Evolutionary conservation across 768 basidiomycete species (phyloP).

Genomic region (Suillus paluster): DNA sequence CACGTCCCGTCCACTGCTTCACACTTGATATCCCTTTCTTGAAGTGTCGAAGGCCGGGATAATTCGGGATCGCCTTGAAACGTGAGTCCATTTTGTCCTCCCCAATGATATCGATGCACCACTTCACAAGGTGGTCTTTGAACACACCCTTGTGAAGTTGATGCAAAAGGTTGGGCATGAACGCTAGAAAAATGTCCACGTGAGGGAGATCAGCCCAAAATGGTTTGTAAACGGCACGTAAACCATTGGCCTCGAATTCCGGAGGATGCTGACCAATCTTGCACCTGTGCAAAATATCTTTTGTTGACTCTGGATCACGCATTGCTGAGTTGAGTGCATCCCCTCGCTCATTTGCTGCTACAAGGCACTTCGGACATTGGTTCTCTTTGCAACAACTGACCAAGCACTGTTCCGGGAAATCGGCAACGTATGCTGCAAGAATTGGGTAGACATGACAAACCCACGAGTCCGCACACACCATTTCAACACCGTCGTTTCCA

Average conservation of each 20-base stretch:
- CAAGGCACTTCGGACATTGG: neutral
- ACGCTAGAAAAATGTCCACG: slow-evolving; percentile 40
- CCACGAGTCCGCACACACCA: slow-evolving; percentile 20
- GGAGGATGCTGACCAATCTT: slow-evolving; percentile 11
- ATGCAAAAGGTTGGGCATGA: slow-evolving; percentile 50
- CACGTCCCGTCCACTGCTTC: slow-evolving; percentile 37
- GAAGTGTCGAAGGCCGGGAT: slow-evolving; percentile 22
- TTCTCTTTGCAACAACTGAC: slow-evolving; percentile 16
- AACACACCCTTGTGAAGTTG: slow-evolving; percentile 53
- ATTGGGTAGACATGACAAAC: slow-evolving; percentile 22
- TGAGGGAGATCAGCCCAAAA: slow-evolving; percentile 48
- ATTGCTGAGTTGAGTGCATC: slow-evolving; percentile 5
- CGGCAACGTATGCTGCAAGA: slow-evolving; percentile 23
- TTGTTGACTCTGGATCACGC: neutral
- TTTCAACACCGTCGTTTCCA: slow-evolving; percentile 20
- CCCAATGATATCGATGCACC: slow-evolving; percentile 29
- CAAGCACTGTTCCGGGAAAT: slow-evolving; percentile 26
- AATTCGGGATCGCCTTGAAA: slow-evolving; percentile 17
- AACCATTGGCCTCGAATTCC: slow-evolving; percentile 4
- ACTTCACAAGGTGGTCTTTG: slow-evolving; percentile 46
- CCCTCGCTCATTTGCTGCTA: slow-evolving; percentile 4
- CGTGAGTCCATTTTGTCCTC: slow-evolving; percentile 18
- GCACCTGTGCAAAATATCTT: neutral
- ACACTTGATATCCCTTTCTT: slow-evolving; percentile 33
- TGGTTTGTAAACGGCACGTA: slow-evolving; percentile 24